Conservation (phyloP, 805 yeast genomes). For the Candida andamanensis region DNA sequence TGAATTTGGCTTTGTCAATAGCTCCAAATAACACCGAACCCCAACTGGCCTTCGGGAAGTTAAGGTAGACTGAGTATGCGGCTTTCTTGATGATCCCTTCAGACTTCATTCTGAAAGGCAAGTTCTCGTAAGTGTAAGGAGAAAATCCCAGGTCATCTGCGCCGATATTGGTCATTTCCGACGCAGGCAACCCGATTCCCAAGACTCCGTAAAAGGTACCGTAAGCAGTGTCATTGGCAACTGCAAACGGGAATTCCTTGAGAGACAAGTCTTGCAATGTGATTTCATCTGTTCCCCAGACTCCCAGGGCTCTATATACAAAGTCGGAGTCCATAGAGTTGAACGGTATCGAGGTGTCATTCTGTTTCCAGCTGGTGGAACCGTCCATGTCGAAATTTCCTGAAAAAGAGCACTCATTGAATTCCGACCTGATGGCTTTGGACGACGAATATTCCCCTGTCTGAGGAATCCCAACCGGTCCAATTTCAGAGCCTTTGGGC, state of each 20-base stretch:
- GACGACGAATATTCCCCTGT: no score
- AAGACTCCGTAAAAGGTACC: constrained; percentile 65
- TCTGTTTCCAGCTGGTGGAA: constrained; percentile 29
- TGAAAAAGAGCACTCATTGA: constrained; percentile 15
- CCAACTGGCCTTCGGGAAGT: constrained; percentile 15
- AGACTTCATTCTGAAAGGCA: constrained; percentile 26
- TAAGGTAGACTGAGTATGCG: constrained; percentile 29
- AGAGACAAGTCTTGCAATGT: constrained; percentile 44
- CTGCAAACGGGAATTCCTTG: constrained; percentile 58
- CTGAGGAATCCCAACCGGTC: no score
- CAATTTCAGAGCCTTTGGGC: no score
- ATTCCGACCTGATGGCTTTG: no score
- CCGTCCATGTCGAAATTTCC: constrained; percentile 34
- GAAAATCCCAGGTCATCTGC: neutral
- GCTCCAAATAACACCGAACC: constrained; percentile 39
- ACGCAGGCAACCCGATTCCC: constrained; percentile 64
- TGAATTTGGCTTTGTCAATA: constrained; percentile 36
- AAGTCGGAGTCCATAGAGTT: no score
- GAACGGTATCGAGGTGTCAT: constrained; percentile 29
- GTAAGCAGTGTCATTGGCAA: constrained; percentile 61
- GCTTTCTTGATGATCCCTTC: constrained; percentile 27
- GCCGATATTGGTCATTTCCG: constrained; percentile 50
- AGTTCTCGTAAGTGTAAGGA: constrained; percentile 19
- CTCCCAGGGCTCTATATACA: constrained; percentile 47
- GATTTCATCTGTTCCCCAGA: constrained; percentile 61